phyloP scores from a whole-genome alignment of 495 filamentous ascomycete species.

The Penicillium paxilli region DNA sequence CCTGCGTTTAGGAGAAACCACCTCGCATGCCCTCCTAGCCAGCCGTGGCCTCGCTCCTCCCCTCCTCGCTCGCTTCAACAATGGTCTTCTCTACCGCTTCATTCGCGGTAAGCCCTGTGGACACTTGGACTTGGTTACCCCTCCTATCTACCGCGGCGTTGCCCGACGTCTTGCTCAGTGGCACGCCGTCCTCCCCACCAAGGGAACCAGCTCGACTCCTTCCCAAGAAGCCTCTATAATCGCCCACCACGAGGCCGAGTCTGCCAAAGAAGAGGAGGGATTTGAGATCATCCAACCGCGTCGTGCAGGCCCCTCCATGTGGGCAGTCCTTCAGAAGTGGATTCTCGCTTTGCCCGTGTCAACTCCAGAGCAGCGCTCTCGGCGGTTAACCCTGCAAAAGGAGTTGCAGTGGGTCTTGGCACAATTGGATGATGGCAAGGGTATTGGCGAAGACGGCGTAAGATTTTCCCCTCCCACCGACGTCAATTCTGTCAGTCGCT shows the following conservation, averaged over 20 bases:
- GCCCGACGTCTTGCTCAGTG: slow-evolving; percentile 84
- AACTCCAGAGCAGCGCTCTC: slow-evolving; percentile 62
- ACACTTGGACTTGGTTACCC: slow-evolving; percentile 72
- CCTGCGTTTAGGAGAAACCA: slow-evolving; percentile 59
- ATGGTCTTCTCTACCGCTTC: slow-evolving; percentile 93
- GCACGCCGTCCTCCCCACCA: slow-evolving; percentile 72
- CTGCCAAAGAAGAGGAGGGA: slow-evolving; percentile 22
- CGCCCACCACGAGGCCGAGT: slow-evolving; percentile 20
- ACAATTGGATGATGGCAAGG: slow-evolving; percentile 70
- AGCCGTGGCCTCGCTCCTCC: slow-evolving; percentile 78
- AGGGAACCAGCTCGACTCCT: slow-evolving; percentile 8
- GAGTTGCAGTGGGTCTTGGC: slow-evolving; percentile 70
- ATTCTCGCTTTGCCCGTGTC: slow-evolving; percentile 76
- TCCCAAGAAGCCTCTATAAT: slow-evolving; percentile 18
- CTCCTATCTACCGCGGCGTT: slow-evolving; percentile 76
- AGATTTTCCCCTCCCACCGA: slow-evolving; percentile 30
- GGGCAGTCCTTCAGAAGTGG: slow-evolving; percentile 96
- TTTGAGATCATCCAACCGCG: slow-evolving; percentile 59
- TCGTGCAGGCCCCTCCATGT: slow-evolving; percentile 74
- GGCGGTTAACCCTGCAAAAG: slow-evolving; percentile 66
- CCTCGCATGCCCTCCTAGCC: slow-evolving; percentile 73
- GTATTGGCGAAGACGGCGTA: slow-evolving; percentile 72
- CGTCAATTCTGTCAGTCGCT: neutral
- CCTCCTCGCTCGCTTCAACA: slow-evolving; percentile 89
- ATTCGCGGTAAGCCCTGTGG: slow-evolving; percentile 77